These are phyloP conservation scores for Helotiales sp. DNA, from an alignment of 2,329 filamentous ascomycete genomes.

Conservation along the genomic window DNA sequence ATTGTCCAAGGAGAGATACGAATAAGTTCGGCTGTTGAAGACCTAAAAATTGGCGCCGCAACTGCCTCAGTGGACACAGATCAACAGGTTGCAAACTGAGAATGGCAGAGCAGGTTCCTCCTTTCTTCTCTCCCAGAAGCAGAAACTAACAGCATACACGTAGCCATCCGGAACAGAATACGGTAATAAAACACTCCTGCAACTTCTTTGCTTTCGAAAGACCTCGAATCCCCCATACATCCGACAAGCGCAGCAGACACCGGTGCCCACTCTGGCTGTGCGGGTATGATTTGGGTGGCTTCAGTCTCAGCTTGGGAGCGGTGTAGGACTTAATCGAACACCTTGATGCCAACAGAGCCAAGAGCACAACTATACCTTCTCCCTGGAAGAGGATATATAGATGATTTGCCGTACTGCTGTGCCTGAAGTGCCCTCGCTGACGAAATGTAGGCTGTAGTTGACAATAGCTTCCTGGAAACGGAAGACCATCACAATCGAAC, in stretches of 20 bases:
- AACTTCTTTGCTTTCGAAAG: not conserved
- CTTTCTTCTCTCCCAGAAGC: not conserved
- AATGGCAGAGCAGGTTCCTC: constrained; percentile 26
- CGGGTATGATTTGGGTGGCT: not conserved
- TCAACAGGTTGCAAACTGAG: not conserved
- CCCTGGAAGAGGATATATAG: not conserved
- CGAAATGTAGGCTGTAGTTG: constrained; percentile 49
- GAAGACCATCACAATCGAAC: constrained; percentile 64
- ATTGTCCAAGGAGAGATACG: not conserved
- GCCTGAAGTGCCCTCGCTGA: not conserved
- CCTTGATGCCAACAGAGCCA: not conserved
- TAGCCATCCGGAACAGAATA: constrained; percentile 51
- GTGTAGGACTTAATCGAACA: not conserved
- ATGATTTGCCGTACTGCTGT: not conserved
- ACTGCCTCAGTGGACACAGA: not conserved
- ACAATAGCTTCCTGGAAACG: constrained; percentile 63
- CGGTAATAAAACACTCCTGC: constrained; percentile 30
- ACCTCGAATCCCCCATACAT: not conserved
- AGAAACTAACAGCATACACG: constrained; percentile 1
- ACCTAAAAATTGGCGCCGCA: not conserved
- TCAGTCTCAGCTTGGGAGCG: not conserved
- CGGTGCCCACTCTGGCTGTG: not conserved
- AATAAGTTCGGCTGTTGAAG: not conserved
- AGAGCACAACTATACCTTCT: not conserved
- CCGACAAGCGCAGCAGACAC: not conserved